Evolutionary conservation across 192 early-diverging fungal genomes (phyloP), one percentile per base, ranked within the genome.

Genomic region (Coemansia sp.): DNA sequence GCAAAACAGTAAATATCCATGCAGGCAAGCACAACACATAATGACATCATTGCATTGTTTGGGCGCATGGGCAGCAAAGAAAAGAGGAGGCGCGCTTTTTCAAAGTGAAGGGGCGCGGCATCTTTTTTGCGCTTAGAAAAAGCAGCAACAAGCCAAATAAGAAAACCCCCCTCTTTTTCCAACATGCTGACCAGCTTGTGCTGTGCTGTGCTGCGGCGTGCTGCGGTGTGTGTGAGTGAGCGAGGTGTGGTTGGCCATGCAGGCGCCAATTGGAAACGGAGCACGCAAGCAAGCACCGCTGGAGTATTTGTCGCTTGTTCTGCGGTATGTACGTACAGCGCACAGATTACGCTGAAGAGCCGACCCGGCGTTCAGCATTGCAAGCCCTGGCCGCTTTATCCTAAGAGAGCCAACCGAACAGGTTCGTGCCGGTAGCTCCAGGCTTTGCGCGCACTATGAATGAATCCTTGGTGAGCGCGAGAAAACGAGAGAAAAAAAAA

Each of bases 21-120:
- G 47, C 47, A 49, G 47, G 47, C 47, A 49, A n/a, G 47, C 11
- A 11, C 47, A 49, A 59, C 15, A 59, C 32, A 59, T 22, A 37
- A 59, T 59, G 57, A 59, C 39, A 16, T 59, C 57, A 59, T 59
- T 59, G 8, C 57, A 59, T 59, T 59, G 57, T 59, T 16, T 41
- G 32, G 12, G 46, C 3, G 46, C 16, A 47, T 47, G 46, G 16
- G 3, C 12, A 47, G 16, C 16, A 47, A 47, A 47, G 46, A 47
- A 47, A 47, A 47, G 46, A n/a, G 46, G 46, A 47, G 26, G 26
- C 26, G 26, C 26, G 26, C 26, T 26, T 26, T 10, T 26, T 18
- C 51, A 54, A 26, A 21, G 12, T 21, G 12, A 22, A 11, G 6
- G 22, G 51, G 26, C 9, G 51, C 51, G 51, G 51, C 51, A 22